Evolutionary conservation across 2,329 filamentous ascomycete genomes (phyloP).

Genomic region (Fusarium miscanthi): DNA sequence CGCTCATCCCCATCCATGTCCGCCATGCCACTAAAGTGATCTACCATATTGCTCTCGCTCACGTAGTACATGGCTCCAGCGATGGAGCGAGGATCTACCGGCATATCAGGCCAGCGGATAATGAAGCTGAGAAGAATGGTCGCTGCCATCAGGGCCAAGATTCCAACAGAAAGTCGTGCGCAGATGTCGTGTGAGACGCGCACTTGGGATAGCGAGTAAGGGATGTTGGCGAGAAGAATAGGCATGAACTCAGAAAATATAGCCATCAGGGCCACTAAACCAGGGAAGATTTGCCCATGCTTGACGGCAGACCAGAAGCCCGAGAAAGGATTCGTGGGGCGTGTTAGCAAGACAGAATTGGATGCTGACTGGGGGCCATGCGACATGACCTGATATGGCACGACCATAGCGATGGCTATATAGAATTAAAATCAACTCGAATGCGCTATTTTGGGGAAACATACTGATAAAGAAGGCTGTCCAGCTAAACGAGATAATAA

Average conservation of each 20-base stretch:
- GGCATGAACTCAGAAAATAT: slow-evolving; percentile 63
- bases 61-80: slow-evolving; percentile 60
- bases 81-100: slow-evolving; percentile 59
- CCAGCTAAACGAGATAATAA: slow-evolving; percentile 57
- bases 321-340: slow-evolving; percentile 58
- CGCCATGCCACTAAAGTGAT: slow-evolving; percentile 40
- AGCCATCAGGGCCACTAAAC: slow-evolving; percentile 54
- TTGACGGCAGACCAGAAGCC: slow-evolving; percentile 51
- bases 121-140: slow-evolving; percentile 55
- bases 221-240: slow-evolving; percentile 60
- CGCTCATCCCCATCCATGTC: slow-evolving; percentile 36
- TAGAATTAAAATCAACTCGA: neutral
- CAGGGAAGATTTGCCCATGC: slow-evolving; percentile 51
- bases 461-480: slow-evolving; percentile 52
- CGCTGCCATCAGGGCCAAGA: slow-evolving; percentile 57
- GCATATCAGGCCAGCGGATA: slow-evolving; percentile 57
- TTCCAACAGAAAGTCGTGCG: slow-evolving; percentile 52
- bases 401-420: slow-evolving; percentile 58
- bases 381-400: slow-evolving; percentile 57
- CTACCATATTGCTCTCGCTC: slow-evolving; percentile 41
- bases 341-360: slow-evolving; percentile 55
- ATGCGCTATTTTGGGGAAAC: neutral
- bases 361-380: slow-evolving; percentile 48
- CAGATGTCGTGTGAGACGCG: slow-evolving; percentile 54
- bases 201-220: slow-evolving; percentile 57